Evolutionary conservation across 805 yeast genomes (phyloP).

Genomic region (Sugiyamaella valdiviana): DNA sequence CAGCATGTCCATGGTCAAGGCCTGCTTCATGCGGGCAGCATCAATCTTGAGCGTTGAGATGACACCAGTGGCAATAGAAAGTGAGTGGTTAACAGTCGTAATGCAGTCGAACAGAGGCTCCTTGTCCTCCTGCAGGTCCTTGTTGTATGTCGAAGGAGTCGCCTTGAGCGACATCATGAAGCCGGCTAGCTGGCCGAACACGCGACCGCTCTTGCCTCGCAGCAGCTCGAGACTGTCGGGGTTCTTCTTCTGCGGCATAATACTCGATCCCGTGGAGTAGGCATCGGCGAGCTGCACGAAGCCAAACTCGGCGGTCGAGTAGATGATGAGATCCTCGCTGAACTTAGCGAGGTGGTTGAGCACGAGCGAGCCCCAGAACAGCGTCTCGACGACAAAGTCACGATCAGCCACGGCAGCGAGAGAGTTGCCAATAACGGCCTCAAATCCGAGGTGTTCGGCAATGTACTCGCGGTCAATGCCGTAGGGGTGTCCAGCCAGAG

Average conservation of each 20-base stretch:
- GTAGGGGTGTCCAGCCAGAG: slow-evolving; percentile 98
- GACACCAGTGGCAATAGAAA: slow-evolving; percentile 93
- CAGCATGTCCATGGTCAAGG: slow-evolving; percentile 97
- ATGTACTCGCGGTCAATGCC: slow-evolving; percentile 94
- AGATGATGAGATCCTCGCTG: slow-evolving; percentile 89
- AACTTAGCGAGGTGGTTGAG: slow-evolving; percentile 95
- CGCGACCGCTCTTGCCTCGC: slow-evolving; percentile 97
- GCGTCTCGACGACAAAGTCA: slow-evolving; percentile 91
- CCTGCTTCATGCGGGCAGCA: slow-evolving; percentile 69
- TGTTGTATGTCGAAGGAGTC: slow-evolving; percentile 96
- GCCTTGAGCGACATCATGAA: slow-evolving; percentile 94
- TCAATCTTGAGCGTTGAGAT: slow-evolving; percentile 76
- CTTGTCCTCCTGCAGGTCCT: slow-evolving; percentile 98
- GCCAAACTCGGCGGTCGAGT: slow-evolving; percentile 97
- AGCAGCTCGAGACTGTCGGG: slow-evolving; percentile 93
- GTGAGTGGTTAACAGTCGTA: slow-evolving; percentile 87
- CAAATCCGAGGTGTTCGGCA: slow-evolving; percentile 73
- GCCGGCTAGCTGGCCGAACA: slow-evolving; percentile 90
- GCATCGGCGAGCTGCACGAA: slow-evolving; percentile 93
- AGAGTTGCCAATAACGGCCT: slow-evolving; percentile 88
- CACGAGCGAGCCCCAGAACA: slow-evolving; percentile 92
- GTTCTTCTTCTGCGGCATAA: slow-evolving; percentile 99
- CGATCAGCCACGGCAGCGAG: slow-evolving; percentile 96
- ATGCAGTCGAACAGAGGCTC: slow-evolving; percentile 95
- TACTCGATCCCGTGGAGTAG: slow-evolving; percentile 94